phyloP scores from a whole-genome alignment of 805 yeast species.

The Monosporozyma aquatica region DNA sequence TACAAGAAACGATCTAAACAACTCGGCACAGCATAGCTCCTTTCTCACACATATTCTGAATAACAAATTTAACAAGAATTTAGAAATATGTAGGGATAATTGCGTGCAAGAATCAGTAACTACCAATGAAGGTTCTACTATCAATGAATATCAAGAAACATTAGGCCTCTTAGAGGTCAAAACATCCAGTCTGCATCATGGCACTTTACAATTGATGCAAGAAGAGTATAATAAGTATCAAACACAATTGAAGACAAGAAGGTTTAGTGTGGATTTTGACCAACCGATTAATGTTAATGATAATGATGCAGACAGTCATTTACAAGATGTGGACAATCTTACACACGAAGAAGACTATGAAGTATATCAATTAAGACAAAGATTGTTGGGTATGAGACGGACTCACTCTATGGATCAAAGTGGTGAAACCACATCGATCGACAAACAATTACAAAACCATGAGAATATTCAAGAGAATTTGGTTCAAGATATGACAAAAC shows the following conservation, averaged over 20 bases:
- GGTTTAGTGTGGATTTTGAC: conserved; percentile 29
- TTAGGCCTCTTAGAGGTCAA: not conserved
- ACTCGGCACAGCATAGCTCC: not conserved
- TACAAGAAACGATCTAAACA: not conserved
- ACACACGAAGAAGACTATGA: conserved; percentile 21
- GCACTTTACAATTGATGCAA: not conserved
- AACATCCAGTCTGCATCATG: not conserved
- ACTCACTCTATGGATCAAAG: conserved; percentile 1
- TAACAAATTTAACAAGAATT: conserved; percentile 1
- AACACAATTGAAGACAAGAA: conserved; percentile 13
- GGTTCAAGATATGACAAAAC: conserved; percentile 32
- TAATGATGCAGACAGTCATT: not conserved
- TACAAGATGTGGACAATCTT: not conserved
- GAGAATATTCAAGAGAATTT: conserved; percentile 33
- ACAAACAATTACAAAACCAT: conserved; percentile 31
- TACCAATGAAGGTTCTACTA: not conserved
- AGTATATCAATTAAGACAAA: conserved; percentile 25
- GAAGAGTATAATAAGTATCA: conserved; percentile 15
- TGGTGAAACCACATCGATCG: conserved; percentile 16
- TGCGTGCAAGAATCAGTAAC: not conserved
- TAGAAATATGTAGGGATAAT: not conserved
- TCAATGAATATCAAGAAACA: not conserved
- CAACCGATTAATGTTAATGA: conserved; percentile 5
- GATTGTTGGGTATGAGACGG: conserved; percentile 23
- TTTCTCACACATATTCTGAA: conserved; percentile 1